Evolutionary conservation across 805 yeast genomes (phyloP).

Genomic region (Hanseniaspora guilliermondii): DNA sequence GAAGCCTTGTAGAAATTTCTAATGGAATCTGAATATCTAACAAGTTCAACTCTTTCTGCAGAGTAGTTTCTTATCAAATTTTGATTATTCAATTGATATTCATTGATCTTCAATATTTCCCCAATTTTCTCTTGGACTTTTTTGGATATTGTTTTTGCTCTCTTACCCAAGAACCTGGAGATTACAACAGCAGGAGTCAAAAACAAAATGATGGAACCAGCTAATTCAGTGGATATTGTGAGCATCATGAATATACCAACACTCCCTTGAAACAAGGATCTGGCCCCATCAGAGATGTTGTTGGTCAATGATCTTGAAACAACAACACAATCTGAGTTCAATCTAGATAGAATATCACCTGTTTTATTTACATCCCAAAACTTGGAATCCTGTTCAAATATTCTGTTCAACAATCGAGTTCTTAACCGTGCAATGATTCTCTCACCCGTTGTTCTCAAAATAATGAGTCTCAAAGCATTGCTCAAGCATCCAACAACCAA

Average conservation of each 20-base stretch:
- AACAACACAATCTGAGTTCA: conserved; percentile 79
- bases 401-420: conserved; percentile 59
- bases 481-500: conserved; percentile 66
- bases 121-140: conserved; percentile 78
- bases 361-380: conserved; percentile 82
- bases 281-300: conserved; percentile 81
- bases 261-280: conserved; percentile 67
- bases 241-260: conserved; percentile 91
- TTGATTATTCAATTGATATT: conserved; percentile 76
- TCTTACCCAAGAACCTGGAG: conserved; percentile 71
- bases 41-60: conserved; percentile 68
- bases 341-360: conserved; percentile 81
- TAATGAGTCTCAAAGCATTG: conserved; percentile 66
- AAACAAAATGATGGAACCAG: conserved; percentile 65
- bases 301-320: conserved; percentile 78
- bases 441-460: conserved; percentile 73
- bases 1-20: conserved; percentile 54
- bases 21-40: conserved; percentile 60
- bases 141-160: conserved; percentile 61
- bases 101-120: conserved; percentile 74
- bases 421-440: conserved; percentile 74
- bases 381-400: conserved; percentile 74
- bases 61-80: conserved; percentile 84
- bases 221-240: conserved; percentile 67
- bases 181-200: conserved; percentile 75